These are phyloP conservation scores for Limonium bicolor DNA, from an alignment of 148 eudicot genomes.

Conservation along the genomic window DNA sequence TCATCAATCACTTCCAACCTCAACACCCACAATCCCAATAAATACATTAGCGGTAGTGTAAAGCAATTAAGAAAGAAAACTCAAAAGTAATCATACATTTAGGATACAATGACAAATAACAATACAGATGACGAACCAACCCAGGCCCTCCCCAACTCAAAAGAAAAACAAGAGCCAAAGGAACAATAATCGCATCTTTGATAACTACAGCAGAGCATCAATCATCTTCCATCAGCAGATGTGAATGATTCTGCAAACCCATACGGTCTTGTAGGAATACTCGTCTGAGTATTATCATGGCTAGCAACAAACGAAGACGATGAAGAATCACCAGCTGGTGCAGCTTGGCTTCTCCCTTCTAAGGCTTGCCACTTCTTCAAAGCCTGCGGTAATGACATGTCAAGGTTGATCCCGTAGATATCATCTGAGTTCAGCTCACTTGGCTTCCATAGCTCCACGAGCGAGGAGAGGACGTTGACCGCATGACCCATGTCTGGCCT, in stretches of 20 bases:
- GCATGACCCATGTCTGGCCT: conserved; percentile 96
- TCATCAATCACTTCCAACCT: too few species aligned
- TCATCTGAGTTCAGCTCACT: conserved; percentile 42
- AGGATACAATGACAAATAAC: too few species aligned
- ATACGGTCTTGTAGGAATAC: conserved; percentile 73
- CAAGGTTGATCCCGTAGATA: conserved; percentile 75
- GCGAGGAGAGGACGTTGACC: conserved; percentile 79
- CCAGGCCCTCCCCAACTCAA: too few species aligned
- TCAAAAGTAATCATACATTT: too few species aligned
- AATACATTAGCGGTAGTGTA: too few species aligned
- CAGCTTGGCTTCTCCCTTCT: conserved; percentile 49
- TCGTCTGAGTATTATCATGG: conserved; percentile 66
- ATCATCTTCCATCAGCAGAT: conserved; percentile 83
- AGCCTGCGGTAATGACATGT: conserved; percentile 90
- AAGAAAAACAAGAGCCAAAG: too few species aligned
- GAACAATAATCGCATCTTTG: too few species aligned
- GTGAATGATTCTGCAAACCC: conserved; percentile 89
- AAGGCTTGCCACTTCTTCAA: conserved; percentile 83
- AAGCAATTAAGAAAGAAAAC: too few species aligned
- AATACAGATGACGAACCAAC: too few species aligned
- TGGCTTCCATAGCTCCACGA: conserved; percentile 87
- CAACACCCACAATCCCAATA: too few species aligned
- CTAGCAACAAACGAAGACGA: conserved; percentile 53
- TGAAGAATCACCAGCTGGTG: too few species aligned
- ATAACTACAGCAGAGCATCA: too few species aligned